Evolutionary conservation across 768 basidiomycete genomes (phyloP), one percentile per base, ranked within the genome.

Genomic region (Mycena capillaripes): DNA sequence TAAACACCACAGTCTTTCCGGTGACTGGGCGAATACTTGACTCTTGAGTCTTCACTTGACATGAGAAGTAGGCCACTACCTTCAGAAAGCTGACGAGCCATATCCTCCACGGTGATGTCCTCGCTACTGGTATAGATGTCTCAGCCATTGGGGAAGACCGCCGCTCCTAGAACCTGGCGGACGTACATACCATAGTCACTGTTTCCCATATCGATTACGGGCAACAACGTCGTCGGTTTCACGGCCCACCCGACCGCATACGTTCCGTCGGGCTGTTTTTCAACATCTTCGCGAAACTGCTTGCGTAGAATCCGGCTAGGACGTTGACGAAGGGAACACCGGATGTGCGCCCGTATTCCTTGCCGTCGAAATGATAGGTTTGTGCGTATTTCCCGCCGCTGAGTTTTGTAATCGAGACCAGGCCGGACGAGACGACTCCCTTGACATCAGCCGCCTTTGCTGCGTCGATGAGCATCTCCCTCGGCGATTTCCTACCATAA

Each of bases 1-100:
- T 36, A 44, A 56, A 62, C 9, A 50, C 34, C 23, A 70, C 44
- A 4, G 29, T 40, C 38, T 69, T 69, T n/a, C 67, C 67, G 5
- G 67, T 69, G 9, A 32, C 67, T 69, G 53, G 12, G 17, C 38
- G 16, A 32, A 5, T 7, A 30, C 19, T 55, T 11, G 11, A 11
- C n/a, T n/a, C n/a, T n/a, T 2, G 30, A 55, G 30, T 21, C 10
- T 55, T 55, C 16, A 34, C 16, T 5, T 30, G 23, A 52, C 19
- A 55, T 21, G 19, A 5, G 19, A 9, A 50, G 23, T 50, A 23
- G 4, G n/a, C 10, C 29, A 32, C 30, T n/a, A 32, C 53, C 30
- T 55, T 58, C 57, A 8, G 36, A 23, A 25, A 58, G 57, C 34
- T 58, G 57, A 25, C 57, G 57, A 25, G 57, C 57, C 36, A 58